Base-by-base conservation (phyloP, 2,329 filamentous ascomycete species). In the Penicillium sp. region DNA sequence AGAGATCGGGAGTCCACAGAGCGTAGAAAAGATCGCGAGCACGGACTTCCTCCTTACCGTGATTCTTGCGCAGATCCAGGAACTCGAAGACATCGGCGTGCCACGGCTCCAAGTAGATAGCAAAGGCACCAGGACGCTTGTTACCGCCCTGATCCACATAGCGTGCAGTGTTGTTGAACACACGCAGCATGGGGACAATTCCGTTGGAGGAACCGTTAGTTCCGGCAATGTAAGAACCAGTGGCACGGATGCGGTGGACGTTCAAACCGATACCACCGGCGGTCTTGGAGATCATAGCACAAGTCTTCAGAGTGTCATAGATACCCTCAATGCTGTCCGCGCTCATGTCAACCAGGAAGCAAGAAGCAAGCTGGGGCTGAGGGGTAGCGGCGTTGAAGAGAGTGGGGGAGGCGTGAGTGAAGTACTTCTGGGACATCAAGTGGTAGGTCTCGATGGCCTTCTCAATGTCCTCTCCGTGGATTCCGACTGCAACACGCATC, bases 251-350 rank as follows among this genome's bases (percentile, higher is more conserved):
- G 65, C 91, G 87, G 77, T 99, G 93, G 43, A 92, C 86, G 67
- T 99, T 97, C 58, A 99, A 80, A 64, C 93, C 93, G 70, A 99
- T 97, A 71, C 93, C 93, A 72, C 93, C 93, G 62, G 93, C 93
- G 76, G 93, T 97, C 83, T 99, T 99, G 68, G 93, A 99, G 74
- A 99, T 99, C 89, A 99, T 92, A 61, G 93, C 93, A 75, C 93
- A 99, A 1, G 89, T 97, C 84, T 99, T 99, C 63, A 99, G 82
- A 14, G 93, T 99, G 69, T 99, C 93, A 67, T 99, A 99, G 70
- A 99, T 99, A 62, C 93, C 93, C 61, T 99, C 93, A 67, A 99
- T 99, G 74, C 91, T 96, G 76, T 99, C 93, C 43, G 95, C 91
- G 80, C 97, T 99, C 87, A 99, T 97, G 73, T 97, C 93, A 60